A percentile compares a stretch with the other conserved stretches of the same genome.
These are phyloP conservation scores for Trametes pubescens DNA, from an alignment of 1,284 basidiomycete genomes.

Conservation along the genomic window DNA sequence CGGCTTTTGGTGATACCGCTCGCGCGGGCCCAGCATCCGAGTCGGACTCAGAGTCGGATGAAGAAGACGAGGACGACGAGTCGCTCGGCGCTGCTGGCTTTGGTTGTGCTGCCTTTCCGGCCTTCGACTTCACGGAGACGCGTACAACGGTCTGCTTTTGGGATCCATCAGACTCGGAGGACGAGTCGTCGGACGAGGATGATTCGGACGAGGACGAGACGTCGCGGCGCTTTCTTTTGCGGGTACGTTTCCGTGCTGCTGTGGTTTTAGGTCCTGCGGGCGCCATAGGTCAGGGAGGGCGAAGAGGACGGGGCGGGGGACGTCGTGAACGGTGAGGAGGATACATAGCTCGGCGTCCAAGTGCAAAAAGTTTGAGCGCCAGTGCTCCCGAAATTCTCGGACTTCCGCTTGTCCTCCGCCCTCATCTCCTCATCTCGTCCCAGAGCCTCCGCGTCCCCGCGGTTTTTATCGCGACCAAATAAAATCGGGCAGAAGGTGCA, in stretches of 20 bases:
- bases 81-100: conserved; percentile 23
- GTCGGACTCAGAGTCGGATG: conserved; percentile 29
- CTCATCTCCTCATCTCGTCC: conserved; percentile 14
- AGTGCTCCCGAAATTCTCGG: conserved; percentile 27
- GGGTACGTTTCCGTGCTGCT: conserved; percentile 43
- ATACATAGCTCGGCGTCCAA: conserved; percentile 16
- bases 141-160: conserved; percentile 25
- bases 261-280: conserved; percentile 31
- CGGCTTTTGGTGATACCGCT: conserved; percentile 15
- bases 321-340: conserved; percentile 19
- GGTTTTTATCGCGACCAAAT: conserved; percentile 6
- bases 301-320: conserved; percentile 5
- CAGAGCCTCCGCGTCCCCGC: not conserved
- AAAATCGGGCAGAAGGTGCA: not conserved
- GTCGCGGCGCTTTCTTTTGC: conserved; percentile 51
- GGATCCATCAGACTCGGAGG: conserved; percentile 36
- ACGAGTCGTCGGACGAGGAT: conserved; percentile 43
- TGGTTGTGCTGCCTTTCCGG: conserved; percentile 17
- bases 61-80: conserved; percentile 29
- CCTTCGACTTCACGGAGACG: conserved; percentile 15
- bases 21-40: conserved; percentile 23
- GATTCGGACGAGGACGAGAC: conserved; percentile 47
- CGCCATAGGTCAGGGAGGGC: conserved; percentile 30
- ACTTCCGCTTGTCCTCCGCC: conserved; percentile 10
- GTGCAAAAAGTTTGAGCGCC: conserved; percentile 23